Base-by-base conservation (phyloP, 2,329 filamentous ascomycete genomes). In the Aspergillus costaricaensis region DNA sequence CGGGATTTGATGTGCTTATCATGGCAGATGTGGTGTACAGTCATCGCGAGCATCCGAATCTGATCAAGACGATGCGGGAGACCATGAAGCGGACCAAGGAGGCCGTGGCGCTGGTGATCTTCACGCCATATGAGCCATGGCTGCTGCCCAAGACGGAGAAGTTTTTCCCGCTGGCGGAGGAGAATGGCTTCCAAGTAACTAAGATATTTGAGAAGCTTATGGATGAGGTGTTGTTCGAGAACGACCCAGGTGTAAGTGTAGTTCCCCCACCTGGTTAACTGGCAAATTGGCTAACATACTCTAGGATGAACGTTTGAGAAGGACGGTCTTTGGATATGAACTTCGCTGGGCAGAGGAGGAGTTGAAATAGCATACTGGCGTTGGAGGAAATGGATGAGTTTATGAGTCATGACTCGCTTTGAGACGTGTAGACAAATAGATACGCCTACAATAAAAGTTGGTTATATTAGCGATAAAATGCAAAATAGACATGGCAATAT, bases 71-170 rank as follows among this genome's bases (percentile, higher is more conserved):
- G 4, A 85, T 97, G 62, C 80, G 84, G 69, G 74, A 84, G 70
- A 91, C 89, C 15, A 76, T 97, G 69, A 85, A 83, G 67, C 81
- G 79, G 62, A 75, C 79, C 3, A 68, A 74, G 3, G 79, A 80
- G 2, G 86, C 88, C 52, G 83, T 83, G 57, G 92, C 92, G 2
- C 85, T 93, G 68, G 92, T 97, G 7, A 96, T 97, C 76, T 98
- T 97, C 79, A 96, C 93, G 0, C 93, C 91, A 19, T 96, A 98
- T 77, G 84, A 95, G 64, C 93, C 94, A 1, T 97, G 93, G 93
- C 81, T 97, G 71, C 82, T 90, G 69, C 85, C 92, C 64, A 90
- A 92, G 75, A 95, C 96, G 70, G 81, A 96, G 73, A 85, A 84
- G 4, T 97, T 97, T 79, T 97, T 97, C 72, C 90, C 92, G 52